Evolutionary conservation across 306 rosid species (phyloP), one percentile per base, ranked within the genome.

Genomic region (Casuarina glauca): DNA sequence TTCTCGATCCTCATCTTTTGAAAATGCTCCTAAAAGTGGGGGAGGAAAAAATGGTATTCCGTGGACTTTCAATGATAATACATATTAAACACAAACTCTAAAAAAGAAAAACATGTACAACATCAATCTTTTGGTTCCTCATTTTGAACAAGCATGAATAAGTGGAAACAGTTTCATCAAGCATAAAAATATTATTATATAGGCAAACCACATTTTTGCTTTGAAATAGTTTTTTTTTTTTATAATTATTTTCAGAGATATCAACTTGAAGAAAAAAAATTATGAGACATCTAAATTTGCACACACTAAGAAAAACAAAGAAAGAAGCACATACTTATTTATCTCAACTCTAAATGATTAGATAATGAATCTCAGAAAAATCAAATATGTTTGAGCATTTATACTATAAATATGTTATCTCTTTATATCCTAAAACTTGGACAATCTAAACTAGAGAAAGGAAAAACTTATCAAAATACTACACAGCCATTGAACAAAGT

Each of bases 1-100:
- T 75, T 92, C 74, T 92, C 97, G 36, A 92, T 89, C 87, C 91
- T 89, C 41, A 82, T 46, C 81, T 94, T 94, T 81, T 85, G 78
- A 86, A 92, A 92, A 82, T 92, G 97, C 76, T 95, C 98, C 98
- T 95, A 87, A 64, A 80, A 88, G 69, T 52, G 71, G 17, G 61
- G 13, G 35, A 77, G 9, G 19, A 6, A 57, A n/a, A 20, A 19
- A 52, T 13, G 19, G 50, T 26, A 41, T 38, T 32, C 44, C n/a
- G 9, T 38, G 52, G 70, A 64, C 38, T 71, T 16, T 19, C n/a
- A 45, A 43, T 3, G 48, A 49, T 48, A 69, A 49, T 41, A n/a
- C 20, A 66, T 66, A 16, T 66, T 66, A 66, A 66, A 66, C 70
- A 39, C 42, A 7, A 10, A 6, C 17, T 17, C 26, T 41, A 43